A percentile compares a stretch with the other conserved stretches of the same genome.
These are phyloP conservation scores for Exobasidium rhododendri DNA, from an alignment of 1,284 basidiomycete genomes.

Conservation along the genomic window DNA sequence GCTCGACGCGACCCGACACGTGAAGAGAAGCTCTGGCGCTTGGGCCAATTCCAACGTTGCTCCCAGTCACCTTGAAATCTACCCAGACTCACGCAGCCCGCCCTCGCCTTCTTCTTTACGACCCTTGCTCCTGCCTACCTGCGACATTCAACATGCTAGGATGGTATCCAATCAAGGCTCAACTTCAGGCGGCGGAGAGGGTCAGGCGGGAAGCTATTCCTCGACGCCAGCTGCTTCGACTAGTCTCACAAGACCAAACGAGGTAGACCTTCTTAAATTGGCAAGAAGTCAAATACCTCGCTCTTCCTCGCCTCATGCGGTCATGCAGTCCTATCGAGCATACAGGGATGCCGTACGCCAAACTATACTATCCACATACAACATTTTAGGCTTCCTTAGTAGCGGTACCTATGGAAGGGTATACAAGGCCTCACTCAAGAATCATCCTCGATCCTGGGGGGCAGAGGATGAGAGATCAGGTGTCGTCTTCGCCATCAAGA, in stretches of 20 bases:
- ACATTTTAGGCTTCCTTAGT: slow-evolving; percentile 92
- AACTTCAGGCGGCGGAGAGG: neutral
- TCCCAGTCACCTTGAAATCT: no score
- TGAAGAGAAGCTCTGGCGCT: no score
- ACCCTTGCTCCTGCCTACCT: no score
- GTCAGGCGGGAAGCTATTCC: neutral
- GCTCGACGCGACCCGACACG: no score
- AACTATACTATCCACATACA: slow-evolving; percentile 61
- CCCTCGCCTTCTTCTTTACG: no score
- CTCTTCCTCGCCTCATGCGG: slow-evolving; percentile 11
- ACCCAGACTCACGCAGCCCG: no score
- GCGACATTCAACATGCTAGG: neutral
- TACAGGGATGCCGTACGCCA: slow-evolving; percentile 35
- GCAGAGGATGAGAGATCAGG: slow-evolving; percentile 21
- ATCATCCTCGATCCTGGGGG: neutral
- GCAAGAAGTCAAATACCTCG: slow-evolving; percentile 9
- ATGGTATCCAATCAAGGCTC: neutral
- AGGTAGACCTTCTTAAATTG: slow-evolving; percentile 4
- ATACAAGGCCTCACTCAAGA: slow-evolving; percentile 76
- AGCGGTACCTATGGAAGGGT: slow-evolving; percentile 97
- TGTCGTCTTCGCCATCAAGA: slow-evolving; percentile 82
- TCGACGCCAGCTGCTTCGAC: slow-evolving; percentile 5
- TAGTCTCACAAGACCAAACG: neutral
- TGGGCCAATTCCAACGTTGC: no score
- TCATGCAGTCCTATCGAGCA: slow-evolving; percentile 47